Evolutionary conservation across 139 green algal species (phyloP).

Genomic region (Pleodorina starrii): DNA sequence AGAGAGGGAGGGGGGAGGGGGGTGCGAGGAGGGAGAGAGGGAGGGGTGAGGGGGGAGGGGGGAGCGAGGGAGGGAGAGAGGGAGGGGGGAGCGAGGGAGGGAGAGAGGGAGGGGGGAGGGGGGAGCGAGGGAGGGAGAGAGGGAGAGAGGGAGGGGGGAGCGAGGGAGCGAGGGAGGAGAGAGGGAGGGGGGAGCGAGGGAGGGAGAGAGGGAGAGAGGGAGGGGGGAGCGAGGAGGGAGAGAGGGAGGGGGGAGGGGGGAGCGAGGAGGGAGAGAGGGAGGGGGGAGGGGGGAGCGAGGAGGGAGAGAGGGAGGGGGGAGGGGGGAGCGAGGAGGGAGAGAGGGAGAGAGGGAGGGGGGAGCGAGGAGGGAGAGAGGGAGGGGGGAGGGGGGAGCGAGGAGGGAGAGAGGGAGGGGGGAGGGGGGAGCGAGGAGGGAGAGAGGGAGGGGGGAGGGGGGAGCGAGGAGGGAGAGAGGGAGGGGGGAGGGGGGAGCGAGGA

Average conservation of each 20-base stretch:
- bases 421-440: neutral
- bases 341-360: too few relatives aligned
- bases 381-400: too few relatives aligned
- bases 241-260: too few relatives aligned
- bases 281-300: neutral
- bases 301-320: neutral
- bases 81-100: neutral
- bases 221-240: neutral
- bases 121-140: neutral
- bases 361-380: neutral
- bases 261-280: too few relatives aligned
- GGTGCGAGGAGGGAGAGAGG: neutral
- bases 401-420: neutral
- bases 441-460: too few relatives aligned
- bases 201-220: neutral
- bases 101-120: too few relatives aligned
- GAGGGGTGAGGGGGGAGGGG: neutral
- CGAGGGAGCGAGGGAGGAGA: too few relatives aligned
- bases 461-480: too few relatives aligned
- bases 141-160: neutral
- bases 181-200: neutral
- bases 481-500: too few relatives aligned
- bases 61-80: neutral
- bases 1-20: too few relatives aligned
- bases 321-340: neutral